Evolutionary conservation across 1,139 yeast genomes (phyloP), one percentile per base, ranked within the genome.

Genomic region (Yamadazyma sp.): DNA sequence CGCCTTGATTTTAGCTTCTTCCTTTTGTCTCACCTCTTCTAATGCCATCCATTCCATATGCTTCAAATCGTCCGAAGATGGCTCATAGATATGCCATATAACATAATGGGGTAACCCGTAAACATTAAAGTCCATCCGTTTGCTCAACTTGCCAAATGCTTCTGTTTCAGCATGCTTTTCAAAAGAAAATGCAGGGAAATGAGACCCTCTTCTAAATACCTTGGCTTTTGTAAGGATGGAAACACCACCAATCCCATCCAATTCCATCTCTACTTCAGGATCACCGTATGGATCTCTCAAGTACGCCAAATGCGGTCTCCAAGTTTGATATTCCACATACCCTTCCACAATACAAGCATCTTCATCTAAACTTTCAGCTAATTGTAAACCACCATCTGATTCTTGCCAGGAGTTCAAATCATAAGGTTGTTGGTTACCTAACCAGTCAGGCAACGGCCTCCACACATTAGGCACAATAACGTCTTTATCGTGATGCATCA

Each of bases 31-130:
- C 42, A 80, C 81, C 60, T 88, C 96, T 61, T 88, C 96, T 54
- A 86, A 79, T 1, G 95, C 96, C 95, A 88, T 86, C 95, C 95
- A 87, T 59, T 86, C 95, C 96, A 88, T 88, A 58, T 88, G 95
- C 64, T 87, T 84, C 64, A 86, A 70, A 66, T 87, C 95, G 54
- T 86, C 95, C 3, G 82, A 74, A 6, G 91, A 83, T 16, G 96
- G 95, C 61, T 87, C 96, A 61, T 87, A 87, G 45, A 87, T 83
- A 60, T 87, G 96, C 96, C 96, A 87, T 46, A 87, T 83, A 32
- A 87, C 92, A 58, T 88, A 87, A 63, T 87, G 95, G 5, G 96
- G 95, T 50, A 87, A 69, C 0, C 96, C 96, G 39, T 81, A 79
- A 15, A 87, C 96, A 7, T 81, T 75, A 58, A 75, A 84, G 6